Evolutionary conservation across 139 green algal species (phyloP).

Genomic region (Asterochloris erici): DNA sequence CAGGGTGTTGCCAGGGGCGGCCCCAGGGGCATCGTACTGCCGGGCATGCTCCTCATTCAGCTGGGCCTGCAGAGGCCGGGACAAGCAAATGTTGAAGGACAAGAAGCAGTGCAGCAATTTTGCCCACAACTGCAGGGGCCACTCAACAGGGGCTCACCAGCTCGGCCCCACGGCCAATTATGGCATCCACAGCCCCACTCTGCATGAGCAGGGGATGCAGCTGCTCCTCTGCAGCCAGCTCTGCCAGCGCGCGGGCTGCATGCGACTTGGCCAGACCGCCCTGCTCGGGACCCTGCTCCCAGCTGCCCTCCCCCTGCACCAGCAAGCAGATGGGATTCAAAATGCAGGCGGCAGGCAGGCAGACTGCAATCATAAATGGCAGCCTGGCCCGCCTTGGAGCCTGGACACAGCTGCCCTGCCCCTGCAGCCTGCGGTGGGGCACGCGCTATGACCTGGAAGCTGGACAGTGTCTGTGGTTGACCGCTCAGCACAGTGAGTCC

Average conservation of each 20-base stretch:
- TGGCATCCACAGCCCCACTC: background rate
- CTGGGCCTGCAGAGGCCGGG: slow-evolving; percentile 2
- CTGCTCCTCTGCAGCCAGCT: slow-evolving; percentile 17
- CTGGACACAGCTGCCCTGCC: too few relatives aligned
- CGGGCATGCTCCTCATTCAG: slow-evolving; percentile 6
- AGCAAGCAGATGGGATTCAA: background rate
- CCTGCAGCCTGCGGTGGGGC: too few relatives aligned
- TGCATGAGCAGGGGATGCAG: slow-evolving; percentile 13
- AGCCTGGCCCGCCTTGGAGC: too few relatives aligned
- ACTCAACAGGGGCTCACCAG: slow-evolving; percentile 7
- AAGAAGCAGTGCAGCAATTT: background rate
- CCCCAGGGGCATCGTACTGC: slow-evolving; percentile 9
- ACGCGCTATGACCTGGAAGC: too few relatives aligned
- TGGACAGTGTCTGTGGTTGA: too few relatives aligned
- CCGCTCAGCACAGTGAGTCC: too few relatives aligned
- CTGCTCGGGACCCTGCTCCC: slow-evolving; percentile 21
- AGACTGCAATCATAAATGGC: too few relatives aligned
- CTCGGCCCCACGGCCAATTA: slow-evolving; percentile 13
- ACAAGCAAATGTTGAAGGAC: too few relatives aligned
- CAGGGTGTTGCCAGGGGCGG: slow-evolving; percentile 17
- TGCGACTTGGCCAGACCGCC: slow-evolving; percentile 16
- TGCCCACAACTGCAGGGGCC: background rate
- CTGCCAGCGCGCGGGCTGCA: slow-evolving; percentile 17
- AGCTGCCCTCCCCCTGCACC: slow-evolving; percentile 18
- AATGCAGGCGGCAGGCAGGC: too few relatives aligned